A percentile compares a stretch with the other conserved stretches of the same genome.
Evolutionary conservation across 164 flowering plant species (phyloP).

Genomic region (Saururus chinensis): DNA sequence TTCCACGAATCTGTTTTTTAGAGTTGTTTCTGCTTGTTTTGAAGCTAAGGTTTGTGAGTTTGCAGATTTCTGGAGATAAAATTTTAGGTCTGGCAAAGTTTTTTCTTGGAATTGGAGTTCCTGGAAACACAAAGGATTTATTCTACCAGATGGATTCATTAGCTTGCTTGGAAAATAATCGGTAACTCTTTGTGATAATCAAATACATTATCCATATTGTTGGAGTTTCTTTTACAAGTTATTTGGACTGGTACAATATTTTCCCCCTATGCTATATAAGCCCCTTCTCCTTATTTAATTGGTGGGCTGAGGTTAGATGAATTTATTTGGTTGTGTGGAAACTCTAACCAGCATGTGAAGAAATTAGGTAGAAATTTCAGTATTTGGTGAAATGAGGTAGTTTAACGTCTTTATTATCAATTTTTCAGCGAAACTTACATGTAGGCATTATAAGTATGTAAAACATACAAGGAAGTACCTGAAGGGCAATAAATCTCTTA

Average conservation of each 20-base stretch:
- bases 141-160: slow-evolving; percentile 75
- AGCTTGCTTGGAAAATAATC: slow-evolving; percentile 63
- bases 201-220: too few relatives aligned
- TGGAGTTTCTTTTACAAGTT: slow-evolving; percentile 6
- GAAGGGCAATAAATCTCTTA: too few relatives aligned
- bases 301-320: not conserved
- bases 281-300: not conserved
- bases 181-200: slow-evolving; percentile 27
- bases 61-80: slow-evolving; percentile 78
- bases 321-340: too few relatives aligned
- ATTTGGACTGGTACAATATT: not conserved
- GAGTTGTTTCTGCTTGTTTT: slow-evolving; percentile 2
- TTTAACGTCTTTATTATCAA: too few relatives aligned
- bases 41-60: slow-evolving; percentile 7
- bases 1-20: not conserved
- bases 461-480: too few relatives aligned
- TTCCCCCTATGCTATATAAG: too few relatives aligned
- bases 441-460: too few relatives aligned
- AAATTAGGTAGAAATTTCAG: too few relatives aligned
- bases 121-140: slow-evolving; percentile 71
- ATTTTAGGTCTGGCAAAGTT: slow-evolving; percentile 81
- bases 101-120: slow-evolving; percentile 80
- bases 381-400: too few relatives aligned
- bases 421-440: too few relatives aligned
- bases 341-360: too few relatives aligned